Evolutionary conservation across 2,329 filamentous ascomycete genomes (phyloP).

Genomic region (Nigrograna mackinnonii): DNA sequence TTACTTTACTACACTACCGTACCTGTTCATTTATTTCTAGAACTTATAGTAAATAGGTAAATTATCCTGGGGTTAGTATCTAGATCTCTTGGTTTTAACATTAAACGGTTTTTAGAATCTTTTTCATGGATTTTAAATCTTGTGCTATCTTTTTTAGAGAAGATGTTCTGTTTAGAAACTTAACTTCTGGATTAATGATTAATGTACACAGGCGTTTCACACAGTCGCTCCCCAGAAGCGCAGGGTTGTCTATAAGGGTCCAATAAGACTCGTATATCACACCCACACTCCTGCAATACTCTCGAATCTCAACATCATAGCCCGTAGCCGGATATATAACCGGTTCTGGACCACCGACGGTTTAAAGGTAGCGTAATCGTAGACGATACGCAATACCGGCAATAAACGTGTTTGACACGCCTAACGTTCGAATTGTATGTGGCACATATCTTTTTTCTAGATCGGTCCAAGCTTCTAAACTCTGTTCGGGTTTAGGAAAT

Average conservation of each 20-base stretch:
- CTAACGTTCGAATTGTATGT: slow-evolving; percentile 65
- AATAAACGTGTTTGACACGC: slow-evolving; percentile 77
- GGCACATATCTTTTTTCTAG: slow-evolving; percentile 72
- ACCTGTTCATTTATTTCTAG: no score
- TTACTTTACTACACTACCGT: no score
- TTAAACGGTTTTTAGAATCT: no score
- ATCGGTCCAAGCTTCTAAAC: slow-evolving; percentile 67
- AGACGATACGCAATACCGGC: slow-evolving; percentile 58
- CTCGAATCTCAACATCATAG: slow-evolving; percentile 65
- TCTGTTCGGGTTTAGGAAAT: slow-evolving; percentile 53
- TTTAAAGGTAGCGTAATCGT: slow-evolving; percentile 51
- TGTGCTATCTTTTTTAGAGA: no score
- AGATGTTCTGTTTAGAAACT: no score
- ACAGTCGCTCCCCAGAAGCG: no score
- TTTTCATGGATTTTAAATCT: no score
- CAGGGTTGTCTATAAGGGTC: slow-evolving; percentile 63
- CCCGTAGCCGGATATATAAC: slow-evolving; percentile 63
- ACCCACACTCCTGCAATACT: slow-evolving; percentile 55
- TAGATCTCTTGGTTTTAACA: no score
- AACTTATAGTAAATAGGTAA: no score
- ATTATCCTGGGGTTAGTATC: no score
- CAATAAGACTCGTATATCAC: slow-evolving; percentile 65
- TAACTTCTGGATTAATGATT: no score
- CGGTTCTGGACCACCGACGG: slow-evolving; percentile 75
- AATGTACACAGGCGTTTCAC: no score